Base-by-base conservation (phyloP, 352 stramenopile genomes). In the Sclerospora graminicola region DNA sequence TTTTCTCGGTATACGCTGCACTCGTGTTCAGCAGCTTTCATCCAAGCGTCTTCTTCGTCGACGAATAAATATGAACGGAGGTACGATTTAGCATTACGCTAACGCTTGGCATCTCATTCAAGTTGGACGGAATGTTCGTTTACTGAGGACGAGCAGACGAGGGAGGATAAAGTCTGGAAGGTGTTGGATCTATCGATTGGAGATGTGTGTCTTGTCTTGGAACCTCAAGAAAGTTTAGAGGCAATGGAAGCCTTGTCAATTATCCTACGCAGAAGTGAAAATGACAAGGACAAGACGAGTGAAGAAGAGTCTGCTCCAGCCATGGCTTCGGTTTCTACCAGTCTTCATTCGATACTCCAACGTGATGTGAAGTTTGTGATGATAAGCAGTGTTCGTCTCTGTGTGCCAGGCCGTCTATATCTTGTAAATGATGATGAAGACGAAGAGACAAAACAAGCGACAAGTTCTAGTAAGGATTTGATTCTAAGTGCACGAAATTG, bases 1-100 rank as follows among this genome's bases (percentile, higher is more conserved):
- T 64, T 71, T 40, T 54, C 41, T 32, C 51, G 60, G 4, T 60
- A 66, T 15, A 41, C 51, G 5, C 45, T 69, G 19, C 68, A 81
- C 49, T 63, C 52, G 3, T 81, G 68, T 32, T 47, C 48, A 32
- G 62, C 52, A 11, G 45, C 58, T 19, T 68, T 48, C 23, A 31
- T 60, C 8, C 31, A 44, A 15, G 20, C 30, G 32, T 63, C 46
- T 7, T 53, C 42, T 48, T 26, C 10, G 13, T 50, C 29, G 19
- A 45, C 32, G 11, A 61, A 66, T 44, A 50, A 76, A 34, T 58
- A 54, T 19, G 51, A 68, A 20, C 57, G 76, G 48, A 84, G 76
- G 32, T 57, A 69, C 27, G 66, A 85, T 51, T 88, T 72, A 11
- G 72, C 76, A 8, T n/a, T 88, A 34, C 68, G 76, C 2, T 50